Percentiles rank a stretch among this genome's conserved stretches.
These are phyloP conservation scores for Dalbergia cochinchinensis DNA, from an alignment of 306 rosid species.

Conservation along the genomic window DNA sequence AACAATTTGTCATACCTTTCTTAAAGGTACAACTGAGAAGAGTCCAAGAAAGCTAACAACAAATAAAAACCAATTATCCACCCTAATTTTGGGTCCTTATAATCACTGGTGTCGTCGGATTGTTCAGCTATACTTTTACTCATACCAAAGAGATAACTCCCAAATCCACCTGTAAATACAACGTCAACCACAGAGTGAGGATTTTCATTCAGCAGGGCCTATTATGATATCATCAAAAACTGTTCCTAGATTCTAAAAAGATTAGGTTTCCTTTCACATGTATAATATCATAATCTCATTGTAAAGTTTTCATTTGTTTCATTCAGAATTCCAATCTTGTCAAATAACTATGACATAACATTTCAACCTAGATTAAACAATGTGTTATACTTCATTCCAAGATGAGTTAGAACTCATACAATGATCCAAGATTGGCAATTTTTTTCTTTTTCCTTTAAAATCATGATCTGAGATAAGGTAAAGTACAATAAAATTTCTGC, in stretches of 20 bases:
- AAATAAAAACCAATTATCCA: conserved; percentile 64
- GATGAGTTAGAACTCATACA: too few relatives aligned
- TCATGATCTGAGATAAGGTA: not conserved
- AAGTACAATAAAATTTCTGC: not conserved
- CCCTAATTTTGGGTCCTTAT: conserved; percentile 57
- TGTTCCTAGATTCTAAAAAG: conserved; percentile 8
- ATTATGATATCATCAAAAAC: conserved; percentile 13
- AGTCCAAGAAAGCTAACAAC: conserved; percentile 70
- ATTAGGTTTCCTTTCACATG: conserved; percentile 35
- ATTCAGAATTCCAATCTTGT: conserved; percentile 2
- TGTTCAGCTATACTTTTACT: conserved; percentile 50
- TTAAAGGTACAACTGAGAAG: conserved; percentile 63
- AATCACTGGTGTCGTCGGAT: conserved; percentile 47
- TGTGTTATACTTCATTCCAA: conserved; percentile 25
- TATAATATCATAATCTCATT: conserved; percentile 31
- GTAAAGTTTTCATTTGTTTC: not conserved
- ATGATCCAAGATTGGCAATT: too few relatives aligned
- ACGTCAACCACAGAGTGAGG: conserved; percentile 34
- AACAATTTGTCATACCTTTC: conserved; percentile 53
- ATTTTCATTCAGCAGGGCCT: conserved; percentile 2
- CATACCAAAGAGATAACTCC: conserved; percentile 65
- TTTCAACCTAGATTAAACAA: not conserved
- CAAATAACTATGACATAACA: not conserved
- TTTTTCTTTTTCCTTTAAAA: too few relatives aligned
- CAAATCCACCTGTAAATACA: conserved; percentile 58